phyloP scores from a whole-genome alignment of 2,329 filamentous ascomycete genomes.

The Botrytis paeoniae region DNA sequence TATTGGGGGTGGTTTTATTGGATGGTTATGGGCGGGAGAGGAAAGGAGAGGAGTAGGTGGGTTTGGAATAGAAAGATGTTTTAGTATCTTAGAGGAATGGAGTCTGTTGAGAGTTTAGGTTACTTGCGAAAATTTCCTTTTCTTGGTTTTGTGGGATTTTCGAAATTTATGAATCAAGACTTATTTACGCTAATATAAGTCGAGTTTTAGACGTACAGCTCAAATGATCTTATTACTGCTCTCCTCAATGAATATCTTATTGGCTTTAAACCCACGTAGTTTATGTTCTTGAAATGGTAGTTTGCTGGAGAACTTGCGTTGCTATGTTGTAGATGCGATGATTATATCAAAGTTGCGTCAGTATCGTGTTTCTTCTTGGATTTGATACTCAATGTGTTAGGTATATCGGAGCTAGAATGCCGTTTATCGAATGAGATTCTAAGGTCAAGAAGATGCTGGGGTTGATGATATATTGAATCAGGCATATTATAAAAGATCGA shows the following conservation, averaged over 20 bases:
- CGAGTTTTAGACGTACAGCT: background rate
- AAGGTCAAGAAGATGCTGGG: too few species aligned
- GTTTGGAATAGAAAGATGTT: background rate
- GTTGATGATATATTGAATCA: too few species aligned
- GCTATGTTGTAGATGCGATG: background rate
- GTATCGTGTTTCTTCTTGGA: background rate
- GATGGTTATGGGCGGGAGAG: too few species aligned
- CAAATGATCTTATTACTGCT: background rate
- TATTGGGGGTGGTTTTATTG: background rate
- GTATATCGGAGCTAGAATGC: too few species aligned
- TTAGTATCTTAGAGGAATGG: background rate
- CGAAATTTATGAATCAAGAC: rapidly evolving
- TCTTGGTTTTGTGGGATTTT: rapidly evolving
- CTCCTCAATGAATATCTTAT: background rate
- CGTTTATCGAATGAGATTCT: too few species aligned
- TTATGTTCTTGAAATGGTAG: too few species aligned
- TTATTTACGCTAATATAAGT: background rate
- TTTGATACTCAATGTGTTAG: background rate
- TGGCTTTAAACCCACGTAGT: rapidly evolving
- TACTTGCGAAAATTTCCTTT: rapidly evolving
- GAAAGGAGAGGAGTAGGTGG: rapidly evolving
- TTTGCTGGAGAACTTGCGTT: background rate
- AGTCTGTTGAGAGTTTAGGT: background rate
- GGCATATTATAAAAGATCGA: too few species aligned
- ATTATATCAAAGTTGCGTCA: rapidly evolving